A percentile compares a stretch with the other conserved stretches of the same genome.
phyloP scores from a whole-genome alignment of 2,329 filamentous ascomycete species.

The Moelleriella libera region DNA sequence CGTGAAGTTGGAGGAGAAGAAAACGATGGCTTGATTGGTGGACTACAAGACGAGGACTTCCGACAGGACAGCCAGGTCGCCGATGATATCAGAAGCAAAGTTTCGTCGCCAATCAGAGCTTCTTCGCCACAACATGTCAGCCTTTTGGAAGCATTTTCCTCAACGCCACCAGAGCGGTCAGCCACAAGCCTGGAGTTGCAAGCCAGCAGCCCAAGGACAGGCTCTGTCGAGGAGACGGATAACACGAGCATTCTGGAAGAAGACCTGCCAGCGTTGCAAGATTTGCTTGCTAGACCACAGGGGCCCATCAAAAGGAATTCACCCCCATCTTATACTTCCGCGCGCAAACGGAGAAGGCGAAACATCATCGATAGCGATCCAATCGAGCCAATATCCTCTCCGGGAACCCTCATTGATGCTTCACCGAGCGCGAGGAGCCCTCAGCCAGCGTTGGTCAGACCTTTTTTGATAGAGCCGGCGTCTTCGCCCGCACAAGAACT shows the following conservation, averaged over 20 bases:
- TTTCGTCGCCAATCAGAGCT: slow-evolving; percentile 9
- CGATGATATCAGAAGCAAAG: not conserved
- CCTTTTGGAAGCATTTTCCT: slow-evolving; percentile 10
- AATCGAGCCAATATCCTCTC: slow-evolving; percentile 7
- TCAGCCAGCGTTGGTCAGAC: not conserved
- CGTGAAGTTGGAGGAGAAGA: slow-evolving; percentile 12
- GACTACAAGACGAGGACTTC: slow-evolving; percentile 39
- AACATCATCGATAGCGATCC: slow-evolving; percentile 18
- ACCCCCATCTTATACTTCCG: slow-evolving; percentile 11
- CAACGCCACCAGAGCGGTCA: slow-evolving; percentile 15
- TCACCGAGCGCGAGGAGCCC: not conserved
- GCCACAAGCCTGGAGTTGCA: slow-evolving; percentile 10
- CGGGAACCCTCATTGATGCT: not conserved
- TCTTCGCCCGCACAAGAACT: not conserved
- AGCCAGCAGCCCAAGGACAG: slow-evolving; percentile 17
- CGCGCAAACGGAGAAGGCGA: slow-evolving; percentile 15
- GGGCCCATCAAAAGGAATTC: slow-evolving; percentile 10
- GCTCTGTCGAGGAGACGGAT: slow-evolving; percentile 20
- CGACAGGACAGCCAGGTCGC: slow-evolving; percentile 35
- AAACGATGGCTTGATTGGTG: slow-evolving; percentile 33
- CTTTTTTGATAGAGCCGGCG: too few relatives aligned
- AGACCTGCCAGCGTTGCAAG: slow-evolving; percentile 22
- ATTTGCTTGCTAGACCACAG: slow-evolving; percentile 14
- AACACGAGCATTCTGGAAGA: slow-evolving; percentile 21
- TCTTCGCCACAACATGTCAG: not conserved